Evolutionary conservation across 2,329 filamentous ascomycete species (phyloP), one percentile per base, ranked within the genome.

Genomic region (Alternaria novae-zelandiae): DNA sequence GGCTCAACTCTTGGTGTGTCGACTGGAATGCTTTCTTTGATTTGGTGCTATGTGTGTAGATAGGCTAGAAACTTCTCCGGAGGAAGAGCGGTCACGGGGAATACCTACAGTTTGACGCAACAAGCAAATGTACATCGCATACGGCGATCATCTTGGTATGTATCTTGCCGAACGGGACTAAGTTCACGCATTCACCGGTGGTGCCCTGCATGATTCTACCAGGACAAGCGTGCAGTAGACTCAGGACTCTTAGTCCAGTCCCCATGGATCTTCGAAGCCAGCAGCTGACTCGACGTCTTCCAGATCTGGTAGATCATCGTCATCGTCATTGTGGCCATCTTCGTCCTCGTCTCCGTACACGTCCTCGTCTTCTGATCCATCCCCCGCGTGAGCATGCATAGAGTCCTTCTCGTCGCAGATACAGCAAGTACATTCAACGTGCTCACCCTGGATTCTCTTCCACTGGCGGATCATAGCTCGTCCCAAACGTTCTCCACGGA

Each of bases 371-470:
- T 25, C 20, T 17, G 36, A 17, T 4, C 9, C 53, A 3, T 26
- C 20, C 8, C 41, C 41, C 6, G 11, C 25, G 17, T 54, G 17
- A 6, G 10, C n/a, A 25, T 43, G 26, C 10, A 28, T 6, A 7
- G 17, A n/a, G 23, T 25, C 23, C 8, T 17, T 50, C 15, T 25
- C 25, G 30, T 41, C 30, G 45, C 59, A 59, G 15, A 25, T n/a
- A 47, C 63, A 64, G 47, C 57, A 57, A n/a, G 32, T 54, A 36
- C 57, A 64, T 12, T 56, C 57, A 17, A 15, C 26, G 25, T 45
- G 21, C 46, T 32, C 23, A 44, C 61, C 57, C 20, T 41, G 26
- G 7, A 21, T 51, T 45, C 6, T 12, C 45, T 54, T 55, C 50
- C 55, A 65, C 20, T 11, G 12, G 13, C 44, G 20, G n/a, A 65